phyloP scores from a whole-genome alignment of 306 rosid genomes.

The Vigna unguiculata region DNA sequence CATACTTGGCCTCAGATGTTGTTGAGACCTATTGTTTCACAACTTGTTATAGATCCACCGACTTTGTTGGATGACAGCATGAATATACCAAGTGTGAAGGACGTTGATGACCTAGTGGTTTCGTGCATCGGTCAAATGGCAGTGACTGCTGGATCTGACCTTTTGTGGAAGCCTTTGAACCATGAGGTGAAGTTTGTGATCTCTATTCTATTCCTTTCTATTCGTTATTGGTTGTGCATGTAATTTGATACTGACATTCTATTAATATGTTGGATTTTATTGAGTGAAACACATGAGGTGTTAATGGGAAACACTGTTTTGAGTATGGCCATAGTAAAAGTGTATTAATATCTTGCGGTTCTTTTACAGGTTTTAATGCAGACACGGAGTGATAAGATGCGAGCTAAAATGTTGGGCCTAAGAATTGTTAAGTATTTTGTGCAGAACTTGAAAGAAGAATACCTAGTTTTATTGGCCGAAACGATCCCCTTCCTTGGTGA shows the following conservation, averaged over 20 bases:
- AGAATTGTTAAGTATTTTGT: conserved; percentile 69
- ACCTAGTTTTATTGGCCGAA: conserved; percentile 78
- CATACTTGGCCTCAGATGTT: conserved; percentile 64
- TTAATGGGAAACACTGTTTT: not conserved
- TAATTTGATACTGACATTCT: not conserved
- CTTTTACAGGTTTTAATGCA: conserved; percentile 85
- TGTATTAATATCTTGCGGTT: conserved; percentile 11
- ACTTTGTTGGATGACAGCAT: conserved; percentile 56
- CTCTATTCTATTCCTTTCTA: conserved; percentile 2
- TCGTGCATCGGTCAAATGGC: conserved; percentile 93
- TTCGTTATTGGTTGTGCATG: not conserved
- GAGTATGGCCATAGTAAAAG: not conserved
- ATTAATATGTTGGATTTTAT: not conserved
- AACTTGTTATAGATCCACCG: conserved; percentile 82
- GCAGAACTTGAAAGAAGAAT: conserved; percentile 90
- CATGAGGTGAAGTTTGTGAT: conserved; percentile 65
- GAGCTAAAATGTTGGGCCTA: conserved; percentile 80
- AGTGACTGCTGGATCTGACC: conserved; percentile 87
- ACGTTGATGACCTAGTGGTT: conserved; percentile 85
- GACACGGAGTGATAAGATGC: conserved; percentile 76
- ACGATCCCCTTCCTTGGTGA: conserved; percentile 94
- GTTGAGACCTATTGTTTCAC: conserved; percentile 84
- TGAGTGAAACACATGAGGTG: not conserved
- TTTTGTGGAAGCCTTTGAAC: conserved; percentile 88
- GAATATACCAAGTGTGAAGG: conserved; percentile 65